Evolutionary conservation across 331 rosid genomes (phyloP).

Genomic region (Malus hybrid): DNA sequence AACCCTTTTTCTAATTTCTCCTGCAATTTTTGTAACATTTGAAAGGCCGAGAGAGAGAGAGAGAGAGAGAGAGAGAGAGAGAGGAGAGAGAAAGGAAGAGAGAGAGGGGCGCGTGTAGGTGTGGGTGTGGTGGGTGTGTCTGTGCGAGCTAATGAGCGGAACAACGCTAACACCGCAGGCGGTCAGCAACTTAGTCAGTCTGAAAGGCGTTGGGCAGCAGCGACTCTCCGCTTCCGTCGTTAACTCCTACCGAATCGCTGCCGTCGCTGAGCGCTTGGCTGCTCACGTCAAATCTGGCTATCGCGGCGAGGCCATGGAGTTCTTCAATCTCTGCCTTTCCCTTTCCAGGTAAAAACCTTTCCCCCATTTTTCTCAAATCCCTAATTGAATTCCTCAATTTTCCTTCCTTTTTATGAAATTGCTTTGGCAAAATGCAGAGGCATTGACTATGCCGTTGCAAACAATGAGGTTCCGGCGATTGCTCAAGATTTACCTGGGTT

Average conservation of each 20-base stretch:
- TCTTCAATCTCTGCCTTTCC: conserved; percentile 38
- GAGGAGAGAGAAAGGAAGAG: not conserved
- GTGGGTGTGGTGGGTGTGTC: not conserved
- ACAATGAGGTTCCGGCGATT: conserved; percentile 37
- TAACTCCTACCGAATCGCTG: conserved; percentile 24
- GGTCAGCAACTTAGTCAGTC: not conserved
- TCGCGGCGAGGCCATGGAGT: conserved; percentile 18
- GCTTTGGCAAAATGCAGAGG: conserved; percentile 45
- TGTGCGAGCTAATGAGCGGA: conserved; percentile 8
- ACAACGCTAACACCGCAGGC: conserved; percentile 12
- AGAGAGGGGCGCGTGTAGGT: not conserved
- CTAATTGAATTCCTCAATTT: not conserved
- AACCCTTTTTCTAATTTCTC: not conserved
- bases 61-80: not conserved
- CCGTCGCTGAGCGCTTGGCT: conserved; percentile 28
- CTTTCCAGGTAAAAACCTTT: conserved; percentile 37
- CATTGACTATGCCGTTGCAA: conserved; percentile 68
- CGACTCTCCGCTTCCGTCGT: conserved; percentile 15
- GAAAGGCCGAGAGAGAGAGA: not conserved
- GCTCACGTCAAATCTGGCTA: conserved; percentile 17
- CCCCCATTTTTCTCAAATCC: not conserved
- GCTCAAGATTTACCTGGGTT: conserved; percentile 37
- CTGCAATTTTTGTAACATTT: not conserved
- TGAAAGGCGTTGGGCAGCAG: not conserved
- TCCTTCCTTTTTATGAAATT: conserved; percentile 5